Conservation (phyloP, 2,329 filamentous ascomycete species). For the Phialophora verrucosa region DNA sequence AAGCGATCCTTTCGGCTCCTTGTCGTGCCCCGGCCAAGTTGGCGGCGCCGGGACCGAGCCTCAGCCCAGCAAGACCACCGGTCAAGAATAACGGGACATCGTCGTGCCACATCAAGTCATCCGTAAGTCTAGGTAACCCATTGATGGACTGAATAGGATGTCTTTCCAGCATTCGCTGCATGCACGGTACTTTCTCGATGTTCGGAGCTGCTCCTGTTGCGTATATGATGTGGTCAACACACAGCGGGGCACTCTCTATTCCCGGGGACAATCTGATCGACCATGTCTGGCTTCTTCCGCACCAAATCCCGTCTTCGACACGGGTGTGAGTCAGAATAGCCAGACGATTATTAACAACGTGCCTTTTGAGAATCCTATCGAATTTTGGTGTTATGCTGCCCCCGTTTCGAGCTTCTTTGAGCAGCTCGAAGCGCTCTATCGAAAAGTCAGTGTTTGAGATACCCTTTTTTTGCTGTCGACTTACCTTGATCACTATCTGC, state of each 20-base stretch:
- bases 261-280: constrained; percentile 54
- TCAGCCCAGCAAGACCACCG: constrained; percentile 69
- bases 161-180: constrained; percentile 64
- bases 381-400: constrained; percentile 77
- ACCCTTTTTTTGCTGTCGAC: neutral
- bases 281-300: constrained; percentile 53
- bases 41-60: constrained; percentile 72
- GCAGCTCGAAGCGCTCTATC: constrained; percentile 68
- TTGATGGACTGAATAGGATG: constrained; percentile 67
- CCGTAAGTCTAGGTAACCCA: constrained; percentile 74
- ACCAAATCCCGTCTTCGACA: constrained; percentile 58
- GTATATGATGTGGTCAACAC: constrained; percentile 73
- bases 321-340: constrained; percentile 64
- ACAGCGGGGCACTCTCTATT: constrained; percentile 58
- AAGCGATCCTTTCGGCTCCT: constrained; percentile 74
- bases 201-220: constrained; percentile 74
- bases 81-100: constrained; percentile 76
- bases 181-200: constrained; percentile 64
- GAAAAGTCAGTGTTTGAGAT: constrained; percentile 21
- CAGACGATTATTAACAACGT: constrained; percentile 60
- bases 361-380: constrained; percentile 68
- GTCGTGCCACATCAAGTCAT: constrained; percentile 76
- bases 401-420: constrained; percentile 70
- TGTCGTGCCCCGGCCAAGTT: constrained; percentile 76
- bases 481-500: constrained; percentile 68